phyloP scores from a whole-genome alignment of 1,284 basidiomycete genomes.

The Boletus semigastroideus region DNA sequence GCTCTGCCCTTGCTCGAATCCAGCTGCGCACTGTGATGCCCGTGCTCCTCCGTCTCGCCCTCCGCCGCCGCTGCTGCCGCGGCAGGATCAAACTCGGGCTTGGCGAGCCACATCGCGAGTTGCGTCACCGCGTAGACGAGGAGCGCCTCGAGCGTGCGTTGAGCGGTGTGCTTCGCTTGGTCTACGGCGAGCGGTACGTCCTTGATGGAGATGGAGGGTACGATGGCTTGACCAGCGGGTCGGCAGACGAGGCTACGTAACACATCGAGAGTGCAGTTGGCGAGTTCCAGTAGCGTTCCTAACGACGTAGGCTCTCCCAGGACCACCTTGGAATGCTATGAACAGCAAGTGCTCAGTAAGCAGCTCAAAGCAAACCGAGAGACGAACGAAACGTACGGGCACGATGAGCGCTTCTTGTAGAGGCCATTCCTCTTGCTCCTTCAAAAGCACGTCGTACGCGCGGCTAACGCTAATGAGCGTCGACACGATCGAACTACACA shows the following conservation, averaged over 20 bases:
- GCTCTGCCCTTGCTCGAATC: conserved; percentile 41
- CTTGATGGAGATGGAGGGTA: conserved; percentile 37
- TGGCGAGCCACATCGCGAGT: conserved; percentile 71
- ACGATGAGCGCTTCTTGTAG: conserved; percentile 64
- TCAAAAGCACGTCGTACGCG: conserved; percentile 66
- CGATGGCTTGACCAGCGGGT: conserved; percentile 53
- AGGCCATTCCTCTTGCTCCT: conserved; percentile 71
- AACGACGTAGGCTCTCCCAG: conserved; percentile 75
- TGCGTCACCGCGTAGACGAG: conserved; percentile 77
- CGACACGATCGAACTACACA: conserved; percentile 67
- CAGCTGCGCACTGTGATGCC: conserved; percentile 13
- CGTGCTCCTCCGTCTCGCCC: conserved; percentile 29
- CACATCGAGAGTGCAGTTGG: conserved; percentile 69
- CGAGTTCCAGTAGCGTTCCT: conserved; percentile 76
- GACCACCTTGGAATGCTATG: conserved; percentile 77
- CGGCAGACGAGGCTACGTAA: conserved; percentile 59
- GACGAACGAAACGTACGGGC: conserved; percentile 55
- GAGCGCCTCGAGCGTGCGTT: conserved; percentile 67
- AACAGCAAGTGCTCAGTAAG: not conserved
- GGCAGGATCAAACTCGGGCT: conserved; percentile 57
- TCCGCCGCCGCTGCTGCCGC: conserved; percentile 41
- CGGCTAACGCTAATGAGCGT: conserved; percentile 72
- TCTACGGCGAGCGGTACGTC: conserved; percentile 55
- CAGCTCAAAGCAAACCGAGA: not conserved
- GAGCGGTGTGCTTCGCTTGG: conserved; percentile 51